Evolutionary conservation across 441 rosid species (phyloP), one percentile per base, ranked within the genome.

Genomic region (Syzygium malaccense): DNA sequence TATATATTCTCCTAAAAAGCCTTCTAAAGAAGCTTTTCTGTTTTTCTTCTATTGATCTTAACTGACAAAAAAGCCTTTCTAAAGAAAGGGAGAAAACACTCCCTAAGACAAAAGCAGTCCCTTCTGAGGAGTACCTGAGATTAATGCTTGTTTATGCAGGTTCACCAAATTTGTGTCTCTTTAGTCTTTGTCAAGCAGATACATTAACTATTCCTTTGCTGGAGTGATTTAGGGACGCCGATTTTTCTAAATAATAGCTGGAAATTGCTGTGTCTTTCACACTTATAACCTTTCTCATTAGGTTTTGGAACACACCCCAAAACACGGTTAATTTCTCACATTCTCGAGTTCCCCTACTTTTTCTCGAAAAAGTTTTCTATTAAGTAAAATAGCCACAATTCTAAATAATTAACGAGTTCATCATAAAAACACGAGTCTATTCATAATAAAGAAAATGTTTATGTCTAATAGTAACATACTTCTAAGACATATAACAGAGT

Each of bases 291-390:
- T 45, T 45, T 45, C 48, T 45, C 48, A 45, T 45, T 45, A 45
- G 23, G 10, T 32, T 58, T 11, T 8, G 0, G 19, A 32, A 66
- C 10, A 45, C 37, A n/a, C 30, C 10, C 19, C 0, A 0, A 14
- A 62, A n/a, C 68, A 7, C 0, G 0, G 0, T 62, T 2, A 1
- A 7, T n/a, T n/a, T 62, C 4, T n/a, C 10, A 28, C 0, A 0
- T 62, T n/a, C 68, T 62, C 1, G 3, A 62, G 19, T 4, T 15
- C 9, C 68, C 19, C 4, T 14, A 62, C 33, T 7, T 62, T n/a
- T 14, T n/a, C 33, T 62, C 8, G 3, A 45, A 45, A 45, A 45
- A 14, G 19, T n/a, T 62, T 62, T 62, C 68, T 62, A n/a, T n/a
- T 5, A 7, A n/a, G 68, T n/a, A 62, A n/a, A 14, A 14, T 62